Base-by-base conservation (phyloP, 1,139 yeast genomes). In the Geotrichum macrosporum region DNA sequence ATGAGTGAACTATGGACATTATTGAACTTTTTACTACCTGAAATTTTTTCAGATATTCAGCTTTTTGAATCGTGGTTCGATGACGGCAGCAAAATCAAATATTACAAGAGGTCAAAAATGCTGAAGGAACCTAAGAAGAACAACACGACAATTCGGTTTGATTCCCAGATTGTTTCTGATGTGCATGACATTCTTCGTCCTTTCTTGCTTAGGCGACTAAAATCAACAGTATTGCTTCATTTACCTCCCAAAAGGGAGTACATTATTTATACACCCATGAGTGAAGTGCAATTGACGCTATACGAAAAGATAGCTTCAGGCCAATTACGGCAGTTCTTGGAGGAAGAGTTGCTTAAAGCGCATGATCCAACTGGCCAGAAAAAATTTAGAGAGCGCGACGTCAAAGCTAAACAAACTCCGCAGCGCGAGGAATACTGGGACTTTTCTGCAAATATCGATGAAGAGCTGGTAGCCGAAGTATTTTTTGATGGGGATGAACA, bases 201-300 rank as follows among this genome's bases (percentile, higher is more conserved):
- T 0, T 94, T 89, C 60, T 70, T 94, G 40, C 71, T 94, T 51
- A 79, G 99, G 62, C 80, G 98, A 54, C 74, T 94, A 60, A 94
- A 94, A 63, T 88, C 87, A 24, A 98, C 92, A 65, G 99, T 94
- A 12, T 98, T 94, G 59, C 86, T 89, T 63, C 98, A 92, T 66
- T 89, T 92, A 97, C 99, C 99, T 1, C 96, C 87, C 0, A 92
- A 92, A 62, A 84, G 87, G 63, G 99, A 92, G 63, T 98, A 92
- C 64, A 80, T 92, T 51, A 81, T 92, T 8, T 87, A 85, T 60
- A 92, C 98, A 68, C 77, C 95, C 27, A 70, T 92, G 44, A 88
- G 97, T 1, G 87, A 92, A 58, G 77, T 98, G 55, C 99, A 92
- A 61, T 71, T 97, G 48, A 85, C 77, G 58, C 69, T 92, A 46